phyloP scores from a whole-genome alignment of 805 yeast genomes.

The Saitoella complicata region DNA sequence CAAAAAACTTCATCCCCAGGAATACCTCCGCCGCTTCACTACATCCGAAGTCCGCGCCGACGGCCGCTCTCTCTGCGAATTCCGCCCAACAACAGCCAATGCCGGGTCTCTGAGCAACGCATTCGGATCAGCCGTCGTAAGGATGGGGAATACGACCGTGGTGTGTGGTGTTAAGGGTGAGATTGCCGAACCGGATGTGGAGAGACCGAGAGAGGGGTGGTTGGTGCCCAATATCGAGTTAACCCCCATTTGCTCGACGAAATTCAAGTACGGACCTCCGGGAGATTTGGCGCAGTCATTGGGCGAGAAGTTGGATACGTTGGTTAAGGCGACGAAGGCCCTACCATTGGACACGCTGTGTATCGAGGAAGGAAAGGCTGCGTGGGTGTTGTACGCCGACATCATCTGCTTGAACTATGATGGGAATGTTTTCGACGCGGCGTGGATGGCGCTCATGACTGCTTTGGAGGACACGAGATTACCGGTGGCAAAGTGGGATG shows the following conservation, averaged over 20 bases:
- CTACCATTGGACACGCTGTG: not conserved
- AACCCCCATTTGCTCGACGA: not conserved
- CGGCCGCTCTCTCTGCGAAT: not conserved
- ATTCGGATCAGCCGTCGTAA: not conserved
- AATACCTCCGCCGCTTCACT: not conserved
- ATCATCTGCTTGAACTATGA: constrained; percentile 1
- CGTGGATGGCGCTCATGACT: not conserved
- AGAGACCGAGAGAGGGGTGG: not conserved
- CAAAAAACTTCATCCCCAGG: not conserved
- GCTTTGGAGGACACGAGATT: not conserved
- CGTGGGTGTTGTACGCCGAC: constrained; percentile 1
- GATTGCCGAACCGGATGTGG: constrained; percentile 1
- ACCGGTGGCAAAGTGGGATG: constrained; percentile 1
- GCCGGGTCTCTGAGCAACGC: not conserved
- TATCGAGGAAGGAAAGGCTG: constrained; percentile 1
- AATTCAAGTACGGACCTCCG: constrained; percentile 1
- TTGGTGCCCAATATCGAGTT: constrained; percentile 1
- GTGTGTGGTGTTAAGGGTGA: constrained; percentile 2
- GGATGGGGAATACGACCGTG: not conserved
- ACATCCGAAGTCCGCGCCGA: not conserved
- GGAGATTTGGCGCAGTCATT: constrained; percentile 1
- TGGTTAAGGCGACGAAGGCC: not conserved
- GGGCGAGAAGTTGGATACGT: not conserved
- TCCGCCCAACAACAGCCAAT: not conserved
- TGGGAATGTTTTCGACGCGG: constrained; percentile 1